Evolutionary conservation across 2,329 filamentous ascomycete genomes (phyloP), one percentile per base, ranked within the genome.

Genomic region (Onygena corvina): DNA sequence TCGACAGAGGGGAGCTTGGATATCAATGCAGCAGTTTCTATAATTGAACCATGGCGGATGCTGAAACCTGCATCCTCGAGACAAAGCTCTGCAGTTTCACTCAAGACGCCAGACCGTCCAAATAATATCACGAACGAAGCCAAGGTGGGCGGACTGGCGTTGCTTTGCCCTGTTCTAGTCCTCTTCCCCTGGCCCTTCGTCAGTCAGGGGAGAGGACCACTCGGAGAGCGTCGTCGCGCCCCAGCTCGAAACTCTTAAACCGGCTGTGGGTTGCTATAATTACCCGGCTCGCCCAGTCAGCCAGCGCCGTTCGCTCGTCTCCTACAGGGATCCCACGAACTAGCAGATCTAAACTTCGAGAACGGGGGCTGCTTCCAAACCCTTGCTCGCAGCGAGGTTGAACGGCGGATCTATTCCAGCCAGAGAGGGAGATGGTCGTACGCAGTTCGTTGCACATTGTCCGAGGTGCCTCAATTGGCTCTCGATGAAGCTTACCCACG

Each of bases 261-360:
- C 25, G 35, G 35, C 35, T 40, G 35, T 40, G 35, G 35, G 21
- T 40, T 40, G 33, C 33, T 35, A 35, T 35, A 35, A 16, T 35
- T 35, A 29, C 21, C 18, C 21, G 16, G 21, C 36, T 27, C 23
- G 12, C 36, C 21, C 36, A 16, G 36, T 21, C 20, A 25, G 21
- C 36, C 36, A 42, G 35, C 35, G 33, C 11, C 33, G n/a, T 35
- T 35, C 8, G 29, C 29, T 12, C 29, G 29, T 35, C 18, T 14
- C 33, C n/a, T 16, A 6, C 36, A 25, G 21, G 36, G 36, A 42
- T 42, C 21, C 8, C 36, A 16, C 36, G 36, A 18, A 42, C 36
- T 42, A 42, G 36, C 36, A 42, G 36, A 25, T 42, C 36, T 27
- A 25, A 25, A 27, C 36, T 42, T 42, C 21, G 36, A 23, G 21